phyloP scores from a whole-genome alignment of 1,284 basidiomycete genomes.

The Fomitopsis pinicola region DNA sequence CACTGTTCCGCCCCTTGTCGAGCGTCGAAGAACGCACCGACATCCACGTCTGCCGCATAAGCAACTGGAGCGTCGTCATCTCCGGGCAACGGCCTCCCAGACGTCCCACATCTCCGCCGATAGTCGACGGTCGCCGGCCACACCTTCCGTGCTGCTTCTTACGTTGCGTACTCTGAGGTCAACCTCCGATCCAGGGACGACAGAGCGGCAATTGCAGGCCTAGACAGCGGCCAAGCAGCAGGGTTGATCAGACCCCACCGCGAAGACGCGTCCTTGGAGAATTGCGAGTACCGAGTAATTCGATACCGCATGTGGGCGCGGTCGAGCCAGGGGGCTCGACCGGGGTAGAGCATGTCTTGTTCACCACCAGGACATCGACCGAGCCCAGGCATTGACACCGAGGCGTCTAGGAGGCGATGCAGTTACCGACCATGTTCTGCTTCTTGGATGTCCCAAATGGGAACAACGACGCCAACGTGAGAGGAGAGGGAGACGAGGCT shows the following conservation, averaged over 20 bases:
- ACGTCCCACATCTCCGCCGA: neutral
- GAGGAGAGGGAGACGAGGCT: conserved; percentile 3
- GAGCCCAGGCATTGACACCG: neutral
- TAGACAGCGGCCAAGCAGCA: neutral
- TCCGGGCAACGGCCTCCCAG: neutral
- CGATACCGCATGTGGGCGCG: neutral
- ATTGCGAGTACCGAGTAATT: neutral
- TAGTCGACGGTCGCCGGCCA: conserved; percentile 2
- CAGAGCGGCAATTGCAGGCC: conserved; percentile 1
- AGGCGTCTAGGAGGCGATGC: neutral
- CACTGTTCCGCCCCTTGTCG: neutral
- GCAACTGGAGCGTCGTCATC: neutral
- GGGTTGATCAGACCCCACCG: conserved; percentile 16
- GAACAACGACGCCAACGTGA: neutral
- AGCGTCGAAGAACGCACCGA: neutral
- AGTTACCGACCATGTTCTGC: no score
- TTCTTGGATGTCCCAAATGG: neutral
- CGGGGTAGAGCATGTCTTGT: neutral
- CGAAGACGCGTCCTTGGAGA: conserved; percentile 1
- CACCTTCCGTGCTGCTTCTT: conserved; percentile 5
- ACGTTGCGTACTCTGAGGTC: neutral
- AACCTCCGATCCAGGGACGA: neutral
- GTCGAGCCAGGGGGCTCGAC: neutral
- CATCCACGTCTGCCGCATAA: neutral
- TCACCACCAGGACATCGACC: neutral